Conservation (phyloP, 805 yeast genomes). For the Candida ponderosae region DNA sequence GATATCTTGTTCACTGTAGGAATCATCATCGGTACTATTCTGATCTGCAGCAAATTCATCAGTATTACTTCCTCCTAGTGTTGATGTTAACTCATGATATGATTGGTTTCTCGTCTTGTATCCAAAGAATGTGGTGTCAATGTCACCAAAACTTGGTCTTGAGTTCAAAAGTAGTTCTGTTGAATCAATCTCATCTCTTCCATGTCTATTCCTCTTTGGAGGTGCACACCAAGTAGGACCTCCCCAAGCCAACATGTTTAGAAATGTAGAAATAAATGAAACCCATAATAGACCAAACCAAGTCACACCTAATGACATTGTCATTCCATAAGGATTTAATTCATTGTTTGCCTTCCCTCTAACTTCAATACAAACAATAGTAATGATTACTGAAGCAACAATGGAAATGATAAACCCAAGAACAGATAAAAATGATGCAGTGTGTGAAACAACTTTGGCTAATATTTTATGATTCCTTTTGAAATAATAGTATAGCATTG, state of each 20-base stretch:
- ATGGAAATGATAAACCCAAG: conserved; percentile 24
- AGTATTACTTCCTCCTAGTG: background rate
- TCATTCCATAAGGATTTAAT: conserved; percentile 39
- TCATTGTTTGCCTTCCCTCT: conserved; percentile 21
- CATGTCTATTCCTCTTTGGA: conserved; percentile 21
- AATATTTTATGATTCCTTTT: conserved; percentile 26
- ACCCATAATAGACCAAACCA: conserved; percentile 38
- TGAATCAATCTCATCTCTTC: conserved; percentile 2
- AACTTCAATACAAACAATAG: conserved; percentile 20
- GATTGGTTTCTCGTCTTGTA: background rate
- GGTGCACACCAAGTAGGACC: conserved; percentile 50
- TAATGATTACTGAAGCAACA: conserved; percentile 24
- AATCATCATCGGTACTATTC: background rate
- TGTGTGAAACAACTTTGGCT: conserved; percentile 24
- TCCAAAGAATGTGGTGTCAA: background rate
- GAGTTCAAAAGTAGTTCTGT: background rate
- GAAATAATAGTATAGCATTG: conserved; percentile 28
- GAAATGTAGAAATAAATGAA: conserved; percentile 15
- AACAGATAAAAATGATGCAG: conserved; percentile 28
- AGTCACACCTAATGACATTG: conserved; percentile 29
- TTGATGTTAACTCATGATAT: background rate
- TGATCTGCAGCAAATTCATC: background rate
- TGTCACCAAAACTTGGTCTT: background rate
- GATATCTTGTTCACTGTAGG: no score
- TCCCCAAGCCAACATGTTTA: conserved; percentile 24